phyloP scores from a whole-genome alignment of 2,329 filamentous ascomycete species.

The Ophiocordyceps robertsii region DNA sequence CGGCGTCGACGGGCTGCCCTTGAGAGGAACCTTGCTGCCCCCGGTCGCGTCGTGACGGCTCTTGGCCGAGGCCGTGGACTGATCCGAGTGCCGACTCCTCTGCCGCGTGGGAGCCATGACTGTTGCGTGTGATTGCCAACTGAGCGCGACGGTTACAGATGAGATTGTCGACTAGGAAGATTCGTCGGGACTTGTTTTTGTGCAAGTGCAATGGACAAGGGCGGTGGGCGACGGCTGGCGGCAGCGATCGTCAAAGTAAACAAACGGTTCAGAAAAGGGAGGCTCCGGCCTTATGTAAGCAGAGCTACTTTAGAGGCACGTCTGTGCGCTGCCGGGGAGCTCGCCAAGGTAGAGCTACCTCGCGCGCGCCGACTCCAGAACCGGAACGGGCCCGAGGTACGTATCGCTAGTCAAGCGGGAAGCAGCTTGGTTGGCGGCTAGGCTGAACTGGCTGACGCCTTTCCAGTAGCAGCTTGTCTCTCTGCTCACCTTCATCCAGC shows the following conservation, averaged over 20 bases:
- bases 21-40: slow-evolving; percentile 10
- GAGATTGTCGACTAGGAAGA: background rate
- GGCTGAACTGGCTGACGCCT: slow-evolving; percentile 34
- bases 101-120: slow-evolving; percentile 34
- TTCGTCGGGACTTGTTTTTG: background rate
- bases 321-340: background rate
- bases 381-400: background rate
- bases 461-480: slow-evolving; percentile 11
- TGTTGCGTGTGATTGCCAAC: background rate
- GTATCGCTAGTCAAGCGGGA: background rate
- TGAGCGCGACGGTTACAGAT: background rate
- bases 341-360: slow-evolving; percentile 10
- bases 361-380: background rate
- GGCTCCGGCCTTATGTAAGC: slow-evolving; percentile 5
- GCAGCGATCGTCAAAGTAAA: background rate
- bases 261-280: background rate
- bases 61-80: slow-evolving; percentile 4
- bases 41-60: slow-evolving; percentile 7
- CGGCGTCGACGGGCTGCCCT: slow-evolving; percentile 22
- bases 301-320: background rate
- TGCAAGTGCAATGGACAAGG: background rate
- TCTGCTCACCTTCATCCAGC: background rate
- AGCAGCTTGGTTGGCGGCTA: slow-evolving; percentile 10
- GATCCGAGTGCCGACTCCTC: slow-evolving; percentile 17
- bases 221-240: background rate